Conservation (phyloP, 345 rosid species). For the Populus pruinosa region DNA sequence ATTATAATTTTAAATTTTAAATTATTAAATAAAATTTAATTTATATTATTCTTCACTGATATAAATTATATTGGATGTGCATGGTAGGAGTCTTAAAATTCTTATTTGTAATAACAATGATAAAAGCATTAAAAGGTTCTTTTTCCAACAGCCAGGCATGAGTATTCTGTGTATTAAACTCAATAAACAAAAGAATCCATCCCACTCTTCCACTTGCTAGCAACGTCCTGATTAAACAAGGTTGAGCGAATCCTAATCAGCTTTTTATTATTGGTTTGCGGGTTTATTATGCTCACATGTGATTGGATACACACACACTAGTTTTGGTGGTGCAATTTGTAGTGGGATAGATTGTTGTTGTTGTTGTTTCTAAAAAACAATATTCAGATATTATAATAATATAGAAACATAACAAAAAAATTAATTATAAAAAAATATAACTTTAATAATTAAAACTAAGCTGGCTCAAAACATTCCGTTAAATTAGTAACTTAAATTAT, state of each 20-base stretch:
- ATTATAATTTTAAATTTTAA: no score
- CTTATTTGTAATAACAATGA: background rate
- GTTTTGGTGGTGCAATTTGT: no score
- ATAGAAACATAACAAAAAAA: no score
- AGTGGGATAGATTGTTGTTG: no score
- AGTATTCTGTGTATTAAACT: background rate
- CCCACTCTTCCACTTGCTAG: background rate
- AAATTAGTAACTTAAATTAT: no score
- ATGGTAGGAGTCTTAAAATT: background rate
- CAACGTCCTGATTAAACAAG: background rate
- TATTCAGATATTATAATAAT: no score
- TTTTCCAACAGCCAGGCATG: slow-evolving; percentile 3
- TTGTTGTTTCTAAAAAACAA: no score
- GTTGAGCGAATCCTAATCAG: background rate
- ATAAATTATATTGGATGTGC: background rate
- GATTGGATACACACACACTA: background rate
- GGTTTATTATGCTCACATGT: background rate
- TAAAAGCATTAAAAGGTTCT: slow-evolving; percentile 5
- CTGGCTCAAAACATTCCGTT: rapidly evolving
- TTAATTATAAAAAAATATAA: no score
- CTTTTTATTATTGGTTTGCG: background rate
- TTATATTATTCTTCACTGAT: no score
- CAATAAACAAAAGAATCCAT: slow-evolving; percentile 8
- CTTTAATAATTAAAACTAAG: no score
- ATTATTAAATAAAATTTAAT: no score